Evolutionary conservation across 2,329 filamentous ascomycete species (phyloP).

Genomic region (Aspergillus sp.): DNA sequence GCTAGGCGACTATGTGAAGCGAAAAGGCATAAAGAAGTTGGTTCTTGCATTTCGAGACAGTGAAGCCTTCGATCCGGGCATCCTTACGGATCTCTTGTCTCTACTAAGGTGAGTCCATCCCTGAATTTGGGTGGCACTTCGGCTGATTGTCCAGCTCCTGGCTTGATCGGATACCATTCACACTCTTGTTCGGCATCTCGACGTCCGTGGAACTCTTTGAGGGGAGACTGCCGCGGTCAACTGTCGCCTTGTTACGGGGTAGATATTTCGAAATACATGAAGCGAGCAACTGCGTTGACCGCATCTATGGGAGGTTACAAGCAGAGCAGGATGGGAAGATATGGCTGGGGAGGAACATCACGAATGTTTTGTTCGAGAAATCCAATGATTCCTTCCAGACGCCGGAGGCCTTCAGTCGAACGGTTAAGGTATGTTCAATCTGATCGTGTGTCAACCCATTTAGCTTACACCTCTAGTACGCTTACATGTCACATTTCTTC

Average conservation of each 20-base stretch:
- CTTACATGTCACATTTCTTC: constrained; percentile 66
- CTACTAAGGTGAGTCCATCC: constrained; percentile 47
- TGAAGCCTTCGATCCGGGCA: constrained; percentile 48
- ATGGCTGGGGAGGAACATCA: constrained; percentile 58
- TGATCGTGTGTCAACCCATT: background rate
- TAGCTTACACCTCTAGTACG: constrained; percentile 50
- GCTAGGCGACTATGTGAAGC: constrained; percentile 45
- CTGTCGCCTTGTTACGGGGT: constrained; percentile 56
- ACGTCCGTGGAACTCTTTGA: constrained; percentile 65
- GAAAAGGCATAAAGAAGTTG: constrained; percentile 40
- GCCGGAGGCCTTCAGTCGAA: constrained; percentile 56
- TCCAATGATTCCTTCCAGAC: constrained; percentile 64
- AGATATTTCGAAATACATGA: constrained; percentile 56
- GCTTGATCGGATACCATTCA: constrained; percentile 63
- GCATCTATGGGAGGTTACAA: constrained; percentile 45
- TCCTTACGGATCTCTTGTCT: constrained; percentile 50
- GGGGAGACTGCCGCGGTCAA: constrained; percentile 56
- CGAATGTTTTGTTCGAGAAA: constrained; percentile 55
- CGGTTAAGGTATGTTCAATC: constrained; percentile 48
- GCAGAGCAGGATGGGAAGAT: constrained; percentile 39
- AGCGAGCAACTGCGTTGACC: constrained; percentile 50
- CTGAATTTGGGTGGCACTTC: constrained; percentile 9
- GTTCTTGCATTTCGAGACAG: constrained; percentile 50
- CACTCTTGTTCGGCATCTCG: constrained; percentile 62
- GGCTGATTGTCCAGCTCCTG: constrained; percentile 52